Evolutionary conservation across 345 rosid genomes (phyloP).

Genomic region (Dipteronia sinensis): DNA sequence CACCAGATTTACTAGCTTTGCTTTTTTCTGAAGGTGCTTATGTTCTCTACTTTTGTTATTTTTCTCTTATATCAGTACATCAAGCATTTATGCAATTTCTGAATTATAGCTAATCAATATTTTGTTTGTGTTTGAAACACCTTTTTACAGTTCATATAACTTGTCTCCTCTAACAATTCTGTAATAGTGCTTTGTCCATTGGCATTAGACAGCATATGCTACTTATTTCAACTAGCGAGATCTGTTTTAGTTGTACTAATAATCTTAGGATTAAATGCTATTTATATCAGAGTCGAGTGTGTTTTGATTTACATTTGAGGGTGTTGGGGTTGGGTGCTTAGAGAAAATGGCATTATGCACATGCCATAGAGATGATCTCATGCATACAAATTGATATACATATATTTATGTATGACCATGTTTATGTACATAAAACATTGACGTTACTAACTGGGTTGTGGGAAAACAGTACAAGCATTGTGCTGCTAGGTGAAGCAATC

Average conservation of each 20-base stretch:
- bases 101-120: neutral
- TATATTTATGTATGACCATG: neutral
- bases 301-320: neutral
- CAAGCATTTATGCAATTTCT: constrained; percentile 3
- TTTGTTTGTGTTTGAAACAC: neutral
- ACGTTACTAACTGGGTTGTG: neutral
- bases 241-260: neutral
- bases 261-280: neutral
- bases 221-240: neutral
- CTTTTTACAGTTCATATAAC: neutral
- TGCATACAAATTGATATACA: neutral
- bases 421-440: too few species aligned
- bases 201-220: neutral
- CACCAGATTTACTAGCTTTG: constrained; percentile 75
- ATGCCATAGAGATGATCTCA: neutral
- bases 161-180: neutral
- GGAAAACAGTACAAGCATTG: neutral
- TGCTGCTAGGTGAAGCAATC: constrained; percentile 5
- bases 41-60: constrained; percentile 6
- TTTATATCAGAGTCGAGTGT: neutral
- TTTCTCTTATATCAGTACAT: neutral
- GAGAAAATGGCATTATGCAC: neutral
- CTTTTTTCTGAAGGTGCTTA: constrained; percentile 73
- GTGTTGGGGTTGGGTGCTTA: neutral
- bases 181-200: constrained; percentile 8